These are phyloP conservation scores for Barnettozyma californica DNA, from an alignment of 805 yeast genomes.

Conservation along the genomic window DNA sequence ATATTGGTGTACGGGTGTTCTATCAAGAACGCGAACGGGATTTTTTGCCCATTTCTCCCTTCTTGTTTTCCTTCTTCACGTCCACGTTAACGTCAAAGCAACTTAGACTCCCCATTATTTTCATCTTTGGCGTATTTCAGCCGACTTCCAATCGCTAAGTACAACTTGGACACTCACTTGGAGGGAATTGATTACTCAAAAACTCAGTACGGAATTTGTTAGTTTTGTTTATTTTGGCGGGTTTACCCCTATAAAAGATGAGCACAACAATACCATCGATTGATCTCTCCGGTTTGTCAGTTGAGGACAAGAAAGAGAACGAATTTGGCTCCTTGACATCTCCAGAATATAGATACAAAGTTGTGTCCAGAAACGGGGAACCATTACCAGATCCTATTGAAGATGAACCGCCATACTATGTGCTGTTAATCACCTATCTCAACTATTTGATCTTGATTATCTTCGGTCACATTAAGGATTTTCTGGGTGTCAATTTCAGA, in stretches of 20 bases:
- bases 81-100: neutral
- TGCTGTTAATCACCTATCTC: conserved; percentile 76
- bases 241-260: conserved; percentile 12
- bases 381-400: conserved; percentile 55
- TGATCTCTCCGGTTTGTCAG: conserved; percentile 29
- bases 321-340: conserved; percentile 74
- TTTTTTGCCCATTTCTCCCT: neutral
- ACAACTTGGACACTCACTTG: neutral
- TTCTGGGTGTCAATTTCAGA: conserved; percentile 69
- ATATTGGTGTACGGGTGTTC: neutral
- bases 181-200: neutral
- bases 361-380: conserved; percentile 48
- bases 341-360: conserved; percentile 56
- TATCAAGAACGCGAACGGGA: neutral
- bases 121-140: neutral
- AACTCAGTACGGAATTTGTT: neutral
- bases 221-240: neutral
- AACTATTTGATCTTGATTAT: conserved; percentile 80
- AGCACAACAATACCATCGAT: conserved; percentile 30
- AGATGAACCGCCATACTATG: conserved; percentile 85
- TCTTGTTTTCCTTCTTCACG: neutral
- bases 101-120: neutral
- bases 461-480: conserved; percentile 88
- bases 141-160: neutral
- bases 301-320: conserved; percentile 41